Conservation (phyloP, 257 asterid species). For the Lycium barbarum region DNA sequence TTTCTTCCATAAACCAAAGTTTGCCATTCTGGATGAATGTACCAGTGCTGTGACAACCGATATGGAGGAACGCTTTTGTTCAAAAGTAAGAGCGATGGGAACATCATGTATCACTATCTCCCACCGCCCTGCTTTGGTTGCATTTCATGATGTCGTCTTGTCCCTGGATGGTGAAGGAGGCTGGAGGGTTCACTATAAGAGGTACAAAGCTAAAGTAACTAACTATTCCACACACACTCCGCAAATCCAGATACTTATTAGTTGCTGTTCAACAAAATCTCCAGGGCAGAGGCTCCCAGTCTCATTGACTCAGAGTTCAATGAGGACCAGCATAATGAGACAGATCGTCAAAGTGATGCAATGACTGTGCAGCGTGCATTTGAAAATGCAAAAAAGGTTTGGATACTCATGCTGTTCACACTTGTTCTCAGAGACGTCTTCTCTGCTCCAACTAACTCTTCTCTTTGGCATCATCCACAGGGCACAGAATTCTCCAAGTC, state of each 20-base stretch:
- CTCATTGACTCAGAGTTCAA: conserved; percentile 60
- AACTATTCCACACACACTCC: conserved; percentile 1
- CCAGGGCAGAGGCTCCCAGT: conserved; percentile 72
- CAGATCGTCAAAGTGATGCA: conserved; percentile 91
- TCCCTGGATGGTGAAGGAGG: conserved; percentile 99
- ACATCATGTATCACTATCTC: conserved; percentile 98
- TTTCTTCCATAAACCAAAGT: conserved; percentile 96
- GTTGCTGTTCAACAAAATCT: conserved; percentile 36
- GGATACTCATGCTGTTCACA: conserved; percentile 25
- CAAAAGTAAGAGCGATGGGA: conserved; percentile 98
- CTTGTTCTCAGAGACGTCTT: conserved; percentile 23
- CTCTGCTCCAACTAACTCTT: conserved; percentile 37
- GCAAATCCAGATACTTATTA: conserved; percentile 31
- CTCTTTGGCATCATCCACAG: conserved; percentile 49
- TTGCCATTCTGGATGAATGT: conserved; percentile 97
- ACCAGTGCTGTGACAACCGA: conserved; percentile 99
- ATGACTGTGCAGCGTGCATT: conserved; percentile 93
- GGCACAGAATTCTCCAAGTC: conserved; percentile 74
- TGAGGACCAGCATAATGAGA: conserved; percentile 56
- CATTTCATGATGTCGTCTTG: conserved; percentile 94
- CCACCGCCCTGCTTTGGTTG: conserved; percentile 98
- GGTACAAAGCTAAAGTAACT: conserved; percentile 49
- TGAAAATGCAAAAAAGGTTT: conserved; percentile 78
- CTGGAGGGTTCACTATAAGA: conserved; percentile 85
- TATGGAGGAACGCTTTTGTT: conserved; percentile 98